A percentile compares a stretch with the other conserved stretches of the same genome.
These are phyloP conservation scores for Candida ulmi DNA, from an alignment of 805 yeast species.

Conservation along the genomic window DNA sequence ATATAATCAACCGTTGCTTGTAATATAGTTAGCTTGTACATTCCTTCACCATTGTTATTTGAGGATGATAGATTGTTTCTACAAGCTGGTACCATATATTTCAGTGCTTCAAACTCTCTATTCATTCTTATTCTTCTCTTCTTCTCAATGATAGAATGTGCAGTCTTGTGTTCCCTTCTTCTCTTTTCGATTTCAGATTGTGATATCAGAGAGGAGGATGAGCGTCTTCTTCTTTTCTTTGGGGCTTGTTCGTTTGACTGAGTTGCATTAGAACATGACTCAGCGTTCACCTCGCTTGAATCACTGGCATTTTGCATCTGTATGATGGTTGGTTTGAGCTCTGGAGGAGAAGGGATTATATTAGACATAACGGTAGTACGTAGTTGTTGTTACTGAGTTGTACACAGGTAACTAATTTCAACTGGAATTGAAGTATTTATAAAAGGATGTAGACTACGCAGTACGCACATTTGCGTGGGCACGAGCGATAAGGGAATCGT, in stretches of 20 bases:
- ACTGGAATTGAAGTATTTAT: neutral
- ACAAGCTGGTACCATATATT: conserved; percentile 75
- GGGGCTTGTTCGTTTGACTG: conserved; percentile 9
- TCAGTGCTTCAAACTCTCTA: conserved; percentile 76
- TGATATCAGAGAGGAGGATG: conserved; percentile 19
- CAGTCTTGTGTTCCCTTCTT: conserved; percentile 44
- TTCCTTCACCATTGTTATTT: conserved; percentile 42
- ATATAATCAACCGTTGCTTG: conserved; percentile 83
- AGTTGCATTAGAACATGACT: conserved; percentile 3
- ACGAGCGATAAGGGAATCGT: too few relatives aligned
- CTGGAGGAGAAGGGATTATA: conserved; percentile 40
- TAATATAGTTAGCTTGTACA: conserved; percentile 75
- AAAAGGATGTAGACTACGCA: neutral
- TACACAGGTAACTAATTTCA: too few relatives aligned
- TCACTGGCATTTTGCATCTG: conserved; percentile 29
- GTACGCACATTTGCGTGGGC: neutral
- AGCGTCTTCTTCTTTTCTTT: conserved; percentile 21
- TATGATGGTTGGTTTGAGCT: conserved; percentile 40
- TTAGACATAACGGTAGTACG: neutral
- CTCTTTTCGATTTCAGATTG: conserved; percentile 32
- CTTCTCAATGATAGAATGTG: conserved; percentile 77
- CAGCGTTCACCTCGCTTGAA: neutral
- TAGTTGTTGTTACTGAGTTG: neutral
- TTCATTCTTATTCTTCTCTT: conserved; percentile 74
- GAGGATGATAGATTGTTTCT: conserved; percentile 30